phyloP scores from a whole-genome alignment of 179 eudicot species.

The Beta lomatogona region DNA sequence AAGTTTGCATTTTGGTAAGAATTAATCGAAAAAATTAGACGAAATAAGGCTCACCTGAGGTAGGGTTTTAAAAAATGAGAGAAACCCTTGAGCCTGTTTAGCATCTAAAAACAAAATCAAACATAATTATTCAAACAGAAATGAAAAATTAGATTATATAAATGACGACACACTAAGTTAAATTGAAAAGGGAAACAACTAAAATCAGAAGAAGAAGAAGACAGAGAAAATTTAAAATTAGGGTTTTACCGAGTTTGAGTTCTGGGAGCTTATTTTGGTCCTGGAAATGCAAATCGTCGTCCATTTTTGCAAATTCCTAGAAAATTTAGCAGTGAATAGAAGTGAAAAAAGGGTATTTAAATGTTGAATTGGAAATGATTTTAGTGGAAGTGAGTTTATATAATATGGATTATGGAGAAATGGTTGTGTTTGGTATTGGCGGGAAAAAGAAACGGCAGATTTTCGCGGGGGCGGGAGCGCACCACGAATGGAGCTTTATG shows the following conservation, averaged over 20 bases:
- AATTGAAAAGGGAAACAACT: background rate
- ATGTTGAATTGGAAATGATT: background rate
- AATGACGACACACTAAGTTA: background rate
- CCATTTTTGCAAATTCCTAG: slow-evolving; percentile 36
- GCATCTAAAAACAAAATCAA: slow-evolving; percentile 50
- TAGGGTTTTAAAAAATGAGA: slow-evolving; percentile 80
- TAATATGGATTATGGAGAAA: background rate
- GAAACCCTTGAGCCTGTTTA: slow-evolving; percentile 94
- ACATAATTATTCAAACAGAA: slow-evolving; percentile 8
- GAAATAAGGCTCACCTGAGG: slow-evolving; percentile 49
- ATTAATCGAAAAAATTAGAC: background rate
- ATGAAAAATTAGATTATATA: background rate
- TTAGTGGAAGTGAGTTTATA: background rate
- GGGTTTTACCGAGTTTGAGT: slow-evolving; percentile 62
- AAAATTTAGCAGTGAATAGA: background rate
- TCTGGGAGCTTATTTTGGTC: slow-evolving; percentile 78
- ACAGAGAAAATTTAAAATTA: background rate
- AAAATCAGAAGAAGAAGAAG: background rate
- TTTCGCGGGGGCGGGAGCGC: background rate
- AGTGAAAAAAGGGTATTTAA: background rate
- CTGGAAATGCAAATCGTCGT: slow-evolving; percentile 45
- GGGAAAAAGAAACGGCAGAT: background rate
- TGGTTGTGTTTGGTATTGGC: background rate
- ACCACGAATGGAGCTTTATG: too few relatives aligned
- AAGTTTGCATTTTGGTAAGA: background rate